Evolutionary conservation across 257 asterid species (phyloP), one percentile per base, ranked within the genome.

Genomic region (Asclepias syriaca): DNA sequence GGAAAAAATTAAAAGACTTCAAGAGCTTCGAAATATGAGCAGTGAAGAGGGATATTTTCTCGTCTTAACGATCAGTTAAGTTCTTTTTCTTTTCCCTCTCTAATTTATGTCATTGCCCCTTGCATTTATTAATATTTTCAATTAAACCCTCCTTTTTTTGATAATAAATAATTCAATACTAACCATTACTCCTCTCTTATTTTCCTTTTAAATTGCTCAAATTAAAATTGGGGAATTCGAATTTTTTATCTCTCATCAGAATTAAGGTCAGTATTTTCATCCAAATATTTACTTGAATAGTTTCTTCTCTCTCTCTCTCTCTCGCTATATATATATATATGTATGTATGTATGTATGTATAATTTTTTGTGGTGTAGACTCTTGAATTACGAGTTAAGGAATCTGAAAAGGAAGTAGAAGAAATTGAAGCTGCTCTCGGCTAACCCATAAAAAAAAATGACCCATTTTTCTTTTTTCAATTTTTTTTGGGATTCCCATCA

Each of bases 241-340:
- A 29, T 60, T 60, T 60, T 60, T 60, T n/a, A n/a, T n/a, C 14
- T 60, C n/a, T 43, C 4, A 60, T 60, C 66, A 60, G 66, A 29
- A 60, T 60, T 60, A n/a, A 60, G 66, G 66, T 60, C 3, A 60
- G 66, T 34, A 34, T 34, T 3, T 34, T 34, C 0, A 1, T 51
- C n/a, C 5, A 51, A 51, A 48, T 15, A 3, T 0, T 51, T 51
- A 15, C 8, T n/a, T 51, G 16, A 14, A 48, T 2, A 48, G 1
- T 48, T 1, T 48, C 53, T 48, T 48, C 12, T 48, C 12, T 46
- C 51, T 46, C 14, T 46, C 39, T 59, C 54, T 75, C 75, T 14
- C 57, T 46, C 14, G 1, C 43, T n/a, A n/a, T n/a, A n/a, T n/a
- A n/a, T n/a, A n/a, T n/a, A n/a, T n/a, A 3, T 39, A 0, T 39